Conservation (phyloP, 352 stramenopile genomes). For the Globisporangium echinulatum region DNA sequence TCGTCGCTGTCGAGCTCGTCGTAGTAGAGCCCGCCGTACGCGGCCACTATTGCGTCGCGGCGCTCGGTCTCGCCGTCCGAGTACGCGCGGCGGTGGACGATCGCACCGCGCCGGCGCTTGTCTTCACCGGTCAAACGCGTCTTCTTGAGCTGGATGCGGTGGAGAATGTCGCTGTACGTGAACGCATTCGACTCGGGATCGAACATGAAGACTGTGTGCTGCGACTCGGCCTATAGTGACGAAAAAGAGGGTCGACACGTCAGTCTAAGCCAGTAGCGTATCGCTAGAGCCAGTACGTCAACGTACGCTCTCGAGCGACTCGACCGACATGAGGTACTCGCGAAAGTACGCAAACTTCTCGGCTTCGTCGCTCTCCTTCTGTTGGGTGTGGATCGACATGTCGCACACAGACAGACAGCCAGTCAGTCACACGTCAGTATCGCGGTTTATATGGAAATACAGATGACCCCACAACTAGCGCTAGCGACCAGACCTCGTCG, state of each 20-base stretch:
- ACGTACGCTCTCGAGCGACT: conserved; percentile 66
- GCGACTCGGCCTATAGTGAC: conserved; percentile 35
- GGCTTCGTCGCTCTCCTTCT: conserved; percentile 37
- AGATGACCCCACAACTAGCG: too few species aligned
- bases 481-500: conserved; percentile 31
- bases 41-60: conserved; percentile 50
- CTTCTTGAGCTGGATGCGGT: conserved; percentile 78
- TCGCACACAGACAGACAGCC: neutral
- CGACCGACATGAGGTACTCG: conserved; percentile 73
- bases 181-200: conserved; percentile 69
- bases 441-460: neutral
- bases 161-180: conserved; percentile 70
- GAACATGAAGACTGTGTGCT: conserved; percentile 76
- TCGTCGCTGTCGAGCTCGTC: conserved; percentile 61
- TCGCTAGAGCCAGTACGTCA: neutral
- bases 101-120: conserved; percentile 68
- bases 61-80: conserved; percentile 59
- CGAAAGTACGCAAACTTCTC: conserved; percentile 83
- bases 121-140: conserved; percentile 74
- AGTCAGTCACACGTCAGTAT: neutral
- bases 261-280: too few species aligned
- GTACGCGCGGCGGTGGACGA: conserved; percentile 71
- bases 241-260: too few species aligned
- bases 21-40: conserved; percentile 62
- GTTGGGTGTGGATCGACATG: neutral